A percentile compares a stretch with the other conserved stretches of the same genome.
phyloP scores from a whole-genome alignment of 441 rosid genomes.

The Aleurites moluccanus region DNA sequence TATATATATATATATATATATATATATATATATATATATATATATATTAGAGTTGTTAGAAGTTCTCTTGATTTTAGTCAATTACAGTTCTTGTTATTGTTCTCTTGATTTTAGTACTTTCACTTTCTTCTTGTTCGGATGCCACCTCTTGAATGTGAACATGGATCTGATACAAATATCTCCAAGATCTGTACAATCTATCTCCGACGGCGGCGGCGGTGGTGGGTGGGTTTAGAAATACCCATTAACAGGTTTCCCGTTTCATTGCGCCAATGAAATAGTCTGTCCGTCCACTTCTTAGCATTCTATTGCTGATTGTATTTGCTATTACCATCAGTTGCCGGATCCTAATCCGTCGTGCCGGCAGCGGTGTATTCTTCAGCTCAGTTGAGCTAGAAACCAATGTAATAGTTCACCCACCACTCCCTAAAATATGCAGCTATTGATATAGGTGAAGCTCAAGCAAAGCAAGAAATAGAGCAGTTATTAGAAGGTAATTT shows the following conservation, averaged over 20 bases:
- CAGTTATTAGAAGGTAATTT: slow-evolving; percentile 59
- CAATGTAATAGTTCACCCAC: slow-evolving; percentile 20
- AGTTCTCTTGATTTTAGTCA: not conserved
- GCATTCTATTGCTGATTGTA: slow-evolving; percentile 52
- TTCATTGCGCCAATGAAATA: slow-evolving; percentile 55
- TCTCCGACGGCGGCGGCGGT: not conserved
- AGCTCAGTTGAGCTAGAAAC: slow-evolving; percentile 37
- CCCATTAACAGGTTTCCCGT: slow-evolving; percentile 17
- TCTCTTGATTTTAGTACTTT: slow-evolving; percentile 4
- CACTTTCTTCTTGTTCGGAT: slow-evolving; percentile 6
- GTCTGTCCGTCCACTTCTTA: slow-evolving; percentile 64
- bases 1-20: no score
- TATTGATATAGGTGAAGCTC: slow-evolving; percentile 54
- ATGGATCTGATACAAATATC: slow-evolving; percentile 29
- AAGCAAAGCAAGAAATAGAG: slow-evolving; percentile 58
- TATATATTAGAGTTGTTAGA: not conserved
- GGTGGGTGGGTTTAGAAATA: slow-evolving; percentile 33
- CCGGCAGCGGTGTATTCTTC: slow-evolving; percentile 25
- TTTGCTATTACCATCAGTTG: slow-evolving; percentile 56
- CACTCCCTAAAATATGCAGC: slow-evolving; percentile 56
- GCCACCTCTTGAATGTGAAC: slow-evolving; percentile 25
- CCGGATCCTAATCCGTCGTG: slow-evolving; percentile 48
- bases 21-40: not conserved
- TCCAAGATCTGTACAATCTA: slow-evolving; percentile 28
- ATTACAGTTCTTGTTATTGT: not conserved